Base-by-base conservation (phyloP, 1,139 yeast species). In the Candida sanyaensis region DNA sequence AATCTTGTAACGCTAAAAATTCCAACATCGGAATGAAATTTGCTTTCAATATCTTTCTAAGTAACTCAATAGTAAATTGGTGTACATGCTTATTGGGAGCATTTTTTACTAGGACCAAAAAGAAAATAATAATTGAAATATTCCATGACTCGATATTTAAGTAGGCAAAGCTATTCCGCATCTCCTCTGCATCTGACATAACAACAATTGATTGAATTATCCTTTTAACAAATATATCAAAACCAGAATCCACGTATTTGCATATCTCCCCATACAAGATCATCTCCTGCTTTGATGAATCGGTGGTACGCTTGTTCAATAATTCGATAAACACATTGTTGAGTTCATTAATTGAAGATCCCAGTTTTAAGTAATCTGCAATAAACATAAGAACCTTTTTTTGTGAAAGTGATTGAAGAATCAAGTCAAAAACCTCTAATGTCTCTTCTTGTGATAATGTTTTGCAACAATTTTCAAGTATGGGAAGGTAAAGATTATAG, bases 191-290 rank as follows among this genome's bases (percentile, higher is more conserved):
- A 32, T 65, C 63, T 21, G 58, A 33, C 41, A 62, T 47, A 37
- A 65, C 48, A 9, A 73, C 75, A 21, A 73, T 57, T 13, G 66
- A 60, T 52, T 73, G 78, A 12, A 74, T 61, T 3, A 73, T 53
- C 37, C 55, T 61, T 47, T 73, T 74, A 6, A 68, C 70, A 44
- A 71, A 62, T 0, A 53, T 43, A 33, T 62, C 67, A 48, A 59
- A 72, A 27, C 62, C 64, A 4, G 44, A 44, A 5, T 57, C 50
- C 6, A 65, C 46, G 5, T 49, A 39, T 37, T 56, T 60, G 44
- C 73, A 71, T 8, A 73, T 55, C 7, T 52, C 49, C 1, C 74
- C 68, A 37, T 61, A 60, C 4, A 61, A 44, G 3, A 50, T 45
- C 39, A 72, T 54, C 32, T 71, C 75, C 2, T 48, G 40, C 5